phyloP scores from a whole-genome alignment of 2,329 filamentous ascomycete genomes.

The Leptographium wingfieldii region DNA sequence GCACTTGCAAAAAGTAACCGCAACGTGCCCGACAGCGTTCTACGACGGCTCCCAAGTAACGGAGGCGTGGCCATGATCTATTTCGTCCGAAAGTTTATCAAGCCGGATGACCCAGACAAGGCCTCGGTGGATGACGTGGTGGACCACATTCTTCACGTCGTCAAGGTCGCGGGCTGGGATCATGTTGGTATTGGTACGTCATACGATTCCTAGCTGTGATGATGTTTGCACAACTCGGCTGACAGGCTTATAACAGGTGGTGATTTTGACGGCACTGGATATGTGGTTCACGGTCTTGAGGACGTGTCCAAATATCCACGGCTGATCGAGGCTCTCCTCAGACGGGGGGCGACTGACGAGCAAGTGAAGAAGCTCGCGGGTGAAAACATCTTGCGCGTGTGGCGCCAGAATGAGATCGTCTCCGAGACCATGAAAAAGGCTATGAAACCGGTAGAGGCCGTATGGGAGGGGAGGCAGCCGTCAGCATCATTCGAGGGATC shows the following conservation, averaged over 20 bases:
- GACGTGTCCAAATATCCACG: slow-evolving; percentile 1
- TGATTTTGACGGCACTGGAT: background rate
- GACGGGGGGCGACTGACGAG: slow-evolving; percentile 1
- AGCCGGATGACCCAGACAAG: background rate
- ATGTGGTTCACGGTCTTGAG: background rate
- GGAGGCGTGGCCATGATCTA: slow-evolving; percentile 3
- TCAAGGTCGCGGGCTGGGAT: slow-evolving; percentile 68
- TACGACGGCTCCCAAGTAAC: background rate
- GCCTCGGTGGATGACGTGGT: slow-evolving; percentile 36
- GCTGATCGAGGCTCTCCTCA: slow-evolving; percentile 1
- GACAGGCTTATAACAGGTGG: background rate
- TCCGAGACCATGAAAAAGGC: background rate
- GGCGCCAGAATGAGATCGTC: background rate
- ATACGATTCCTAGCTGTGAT: background rate
- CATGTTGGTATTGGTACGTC: slow-evolving; percentile 60
- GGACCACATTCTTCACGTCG: slow-evolving; percentile 71
- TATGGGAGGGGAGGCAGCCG: background rate
- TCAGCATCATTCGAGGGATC: background rate
- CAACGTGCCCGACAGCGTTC: slow-evolving; percentile 19
- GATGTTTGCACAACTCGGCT: too few relatives aligned
- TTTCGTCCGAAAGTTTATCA: slow-evolving; percentile 1
- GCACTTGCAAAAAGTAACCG: slow-evolving; percentile 13
- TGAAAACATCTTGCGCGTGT: slow-evolving; percentile 4
- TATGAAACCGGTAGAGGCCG: background rate
- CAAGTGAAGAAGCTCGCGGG: slow-evolving; percentile 1